Evolutionary conservation across 1,284 basidiomycete species (phyloP).

Genomic region (Coriolopsis trogii): DNA sequence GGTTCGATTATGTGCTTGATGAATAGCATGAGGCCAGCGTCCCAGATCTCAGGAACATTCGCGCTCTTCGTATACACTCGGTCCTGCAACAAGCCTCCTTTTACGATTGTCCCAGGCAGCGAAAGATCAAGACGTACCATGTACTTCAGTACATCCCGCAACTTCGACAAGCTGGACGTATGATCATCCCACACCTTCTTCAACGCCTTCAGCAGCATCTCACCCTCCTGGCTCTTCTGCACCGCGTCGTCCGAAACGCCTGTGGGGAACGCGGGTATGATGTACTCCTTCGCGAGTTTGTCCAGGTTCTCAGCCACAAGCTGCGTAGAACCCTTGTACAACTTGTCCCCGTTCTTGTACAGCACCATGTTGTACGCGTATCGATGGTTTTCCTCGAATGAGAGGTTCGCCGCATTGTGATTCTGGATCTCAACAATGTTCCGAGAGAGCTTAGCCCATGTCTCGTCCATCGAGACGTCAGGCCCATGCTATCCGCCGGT

Average conservation of each 20-base stretch:
- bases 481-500: slow-evolving; percentile 57
- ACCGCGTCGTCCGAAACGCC: slow-evolving; percentile 56
- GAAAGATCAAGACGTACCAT: slow-evolving; percentile 69
- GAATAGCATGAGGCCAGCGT: slow-evolving; percentile 87
- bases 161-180: slow-evolving; percentile 84
- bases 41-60: slow-evolving; percentile 78
- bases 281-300: slow-evolving; percentile 73
- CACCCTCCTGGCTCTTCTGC: slow-evolving; percentile 77
- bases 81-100: too few species aligned
- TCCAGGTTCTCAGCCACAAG: slow-evolving; percentile 88
- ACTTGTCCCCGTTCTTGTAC: slow-evolving; percentile 81
- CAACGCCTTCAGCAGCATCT: slow-evolving; percentile 83
- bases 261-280: slow-evolving; percentile 84
- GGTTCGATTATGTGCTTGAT: slow-evolving; percentile 82
- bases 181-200: slow-evolving; percentile 95
- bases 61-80: slow-evolving; percentile 79
- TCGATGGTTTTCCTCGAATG: slow-evolving; percentile 96
- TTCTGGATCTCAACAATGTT: slow-evolving; percentile 97
- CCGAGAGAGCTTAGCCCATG: slow-evolving; percentile 74
- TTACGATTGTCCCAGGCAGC: too few species aligned
- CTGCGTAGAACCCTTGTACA: slow-evolving; percentile 86
- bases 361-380: slow-evolving; percentile 95
- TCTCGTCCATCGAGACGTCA: slow-evolving; percentile 69
- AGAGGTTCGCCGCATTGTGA: slow-evolving; percentile 90
- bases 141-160: slow-evolving; percentile 93